Conservation (phyloP, 2,329 filamentous ascomycete species). For the Ramularia endophylla region DNA sequence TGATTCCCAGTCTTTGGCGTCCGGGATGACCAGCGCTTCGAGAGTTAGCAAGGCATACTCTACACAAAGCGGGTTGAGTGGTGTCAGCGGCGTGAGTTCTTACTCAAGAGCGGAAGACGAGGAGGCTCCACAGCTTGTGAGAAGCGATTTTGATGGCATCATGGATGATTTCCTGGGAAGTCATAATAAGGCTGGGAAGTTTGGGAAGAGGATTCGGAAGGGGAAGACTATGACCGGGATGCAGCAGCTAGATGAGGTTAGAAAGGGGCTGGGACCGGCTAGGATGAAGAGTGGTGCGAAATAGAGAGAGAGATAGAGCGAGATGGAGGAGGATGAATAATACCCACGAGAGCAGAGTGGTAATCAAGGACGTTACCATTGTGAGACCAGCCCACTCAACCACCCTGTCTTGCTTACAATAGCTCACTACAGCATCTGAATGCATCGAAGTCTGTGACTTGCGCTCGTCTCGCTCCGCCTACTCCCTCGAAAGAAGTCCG, state of each 20-base stretch:
- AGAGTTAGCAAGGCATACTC: slow-evolving; percentile 35
- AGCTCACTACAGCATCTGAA: no score
- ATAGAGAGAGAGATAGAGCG: no score
- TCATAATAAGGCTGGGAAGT: slow-evolving; percentile 66
- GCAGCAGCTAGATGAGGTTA: slow-evolving; percentile 85
- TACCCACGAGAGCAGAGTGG: no score
- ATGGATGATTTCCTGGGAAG: slow-evolving; percentile 87
- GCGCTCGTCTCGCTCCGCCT: no score
- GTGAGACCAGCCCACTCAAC: no score
- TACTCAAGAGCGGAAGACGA: slow-evolving; percentile 31
- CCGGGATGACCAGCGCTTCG: slow-evolving; percentile 48
- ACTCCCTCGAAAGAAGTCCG: no score
- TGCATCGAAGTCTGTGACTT: no score
- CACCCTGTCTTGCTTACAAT: no score
- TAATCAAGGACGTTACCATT: no score
- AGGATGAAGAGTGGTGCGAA: neutral
- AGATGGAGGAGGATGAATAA: no score
- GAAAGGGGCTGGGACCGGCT: slow-evolving; percentile 60
- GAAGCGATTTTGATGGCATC: slow-evolving; percentile 79
- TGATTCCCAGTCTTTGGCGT: slow-evolving; percentile 42
- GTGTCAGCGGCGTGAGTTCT: slow-evolving; percentile 32
- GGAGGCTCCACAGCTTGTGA: slow-evolving; percentile 48
- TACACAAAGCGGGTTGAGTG: slow-evolving; percentile 32
- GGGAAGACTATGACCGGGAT: slow-evolving; percentile 76
- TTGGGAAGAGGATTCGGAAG: slow-evolving; percentile 57